Conservation (phyloP, 306 rosid species). For the Prunus mume region DNA sequence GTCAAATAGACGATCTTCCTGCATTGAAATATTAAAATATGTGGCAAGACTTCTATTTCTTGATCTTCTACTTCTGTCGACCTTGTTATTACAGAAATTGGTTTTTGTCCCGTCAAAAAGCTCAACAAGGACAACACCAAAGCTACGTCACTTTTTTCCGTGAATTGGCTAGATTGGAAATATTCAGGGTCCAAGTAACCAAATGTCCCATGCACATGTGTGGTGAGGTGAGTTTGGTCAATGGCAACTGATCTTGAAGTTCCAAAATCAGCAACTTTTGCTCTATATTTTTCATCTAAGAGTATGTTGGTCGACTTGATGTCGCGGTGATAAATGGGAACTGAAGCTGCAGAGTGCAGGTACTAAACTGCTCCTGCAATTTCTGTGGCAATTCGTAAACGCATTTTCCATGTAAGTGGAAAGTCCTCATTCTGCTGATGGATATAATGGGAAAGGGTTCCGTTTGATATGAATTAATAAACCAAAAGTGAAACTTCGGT, state of each 20-base stretch:
- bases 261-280: slow-evolving; percentile 13
- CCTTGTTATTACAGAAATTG: not conserved
- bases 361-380: slow-evolving; percentile 4
- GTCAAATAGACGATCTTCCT: slow-evolving; percentile 22
- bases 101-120: slow-evolving; percentile 11
- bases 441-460: too few relatives aligned
- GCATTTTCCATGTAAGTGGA: too few relatives aligned
- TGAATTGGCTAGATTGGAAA: slow-evolving; percentile 14
- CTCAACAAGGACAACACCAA: slow-evolving; percentile 14
- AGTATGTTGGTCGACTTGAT: slow-evolving; percentile 6
- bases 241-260: slow-evolving; percentile 6
- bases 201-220: slow-evolving; percentile 6
- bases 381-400: too few relatives aligned
- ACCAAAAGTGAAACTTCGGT: too few relatives aligned
- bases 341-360: slow-evolving; percentile 13
- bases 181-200: slow-evolving; percentile 22
- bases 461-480: too few relatives aligned
- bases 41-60: slow-evolving; percentile 20
- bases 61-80: not conserved
- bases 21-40: slow-evolving; percentile 19
- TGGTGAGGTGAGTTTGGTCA: slow-evolving; percentile 12
- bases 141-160: slow-evolving; percentile 19
- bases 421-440: too few relatives aligned
- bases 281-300: slow-evolving; percentile 6
- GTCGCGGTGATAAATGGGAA: slow-evolving; percentile 19